Conservation (phyloP, 208 protist genomes). For the Tritrichomonas foetus region DNA sequence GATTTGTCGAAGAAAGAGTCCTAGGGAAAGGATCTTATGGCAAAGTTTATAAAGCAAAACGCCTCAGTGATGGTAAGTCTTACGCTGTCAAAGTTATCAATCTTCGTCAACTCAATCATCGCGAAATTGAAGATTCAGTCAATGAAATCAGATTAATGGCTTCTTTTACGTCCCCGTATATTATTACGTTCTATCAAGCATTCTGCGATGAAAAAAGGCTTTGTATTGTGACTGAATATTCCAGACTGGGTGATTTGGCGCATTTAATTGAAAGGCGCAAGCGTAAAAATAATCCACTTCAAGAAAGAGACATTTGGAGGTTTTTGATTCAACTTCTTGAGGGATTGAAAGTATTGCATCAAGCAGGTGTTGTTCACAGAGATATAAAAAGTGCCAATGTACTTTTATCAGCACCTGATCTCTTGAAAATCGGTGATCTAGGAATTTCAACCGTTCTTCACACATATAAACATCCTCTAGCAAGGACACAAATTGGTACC, state of each 20-base stretch:
- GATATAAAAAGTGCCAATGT: constrained; percentile 36
- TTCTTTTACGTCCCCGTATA: constrained; percentile 54
- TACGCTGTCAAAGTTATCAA: constrained; percentile 51
- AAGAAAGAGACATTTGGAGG: constrained; percentile 11
- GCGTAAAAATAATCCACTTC: background rate
- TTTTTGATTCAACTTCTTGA: background rate
- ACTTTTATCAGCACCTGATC: background rate
- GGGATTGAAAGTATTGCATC: background rate
- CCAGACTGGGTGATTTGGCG: constrained; percentile 55
- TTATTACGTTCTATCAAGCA: constrained; percentile 60
- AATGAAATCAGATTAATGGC: constrained; percentile 66
- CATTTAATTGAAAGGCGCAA: constrained; percentile 24
- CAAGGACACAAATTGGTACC: constrained; percentile 31
- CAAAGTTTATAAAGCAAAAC: constrained; percentile 14
- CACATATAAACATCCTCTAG: background rate
- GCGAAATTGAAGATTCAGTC: constrained; percentile 58
- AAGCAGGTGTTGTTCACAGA: background rate
- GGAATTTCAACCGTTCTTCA: constrained; percentile 4
- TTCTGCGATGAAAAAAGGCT: constrained; percentile 63
- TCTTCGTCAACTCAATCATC: constrained; percentile 39
- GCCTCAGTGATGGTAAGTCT: background rate
- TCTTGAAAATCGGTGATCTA: constrained; percentile 16
- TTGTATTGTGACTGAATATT: constrained; percentile 63
- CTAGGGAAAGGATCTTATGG: constrained; percentile 23
- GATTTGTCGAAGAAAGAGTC: background rate